phyloP scores from a whole-genome alignment of 2,329 filamentous ascomycete genomes.

The Eurotiales sp. region DNA sequence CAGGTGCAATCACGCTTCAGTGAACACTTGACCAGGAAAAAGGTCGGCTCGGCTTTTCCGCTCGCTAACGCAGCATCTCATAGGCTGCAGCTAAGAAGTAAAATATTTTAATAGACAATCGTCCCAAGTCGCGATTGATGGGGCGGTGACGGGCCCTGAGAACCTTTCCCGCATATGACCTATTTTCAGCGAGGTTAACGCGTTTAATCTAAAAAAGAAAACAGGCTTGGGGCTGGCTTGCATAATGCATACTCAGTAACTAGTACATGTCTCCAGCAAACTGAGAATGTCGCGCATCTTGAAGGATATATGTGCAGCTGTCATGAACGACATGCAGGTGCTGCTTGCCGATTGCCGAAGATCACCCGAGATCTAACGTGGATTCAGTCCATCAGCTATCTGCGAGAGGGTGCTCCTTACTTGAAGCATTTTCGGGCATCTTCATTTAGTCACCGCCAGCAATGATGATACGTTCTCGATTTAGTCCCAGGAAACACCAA shows the following conservation, averaged over 20 bases:
- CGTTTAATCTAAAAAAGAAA: constrained; percentile 1
- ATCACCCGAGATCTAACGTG: constrained; percentile 1
- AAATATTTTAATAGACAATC: neutral
- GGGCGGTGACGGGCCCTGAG: constrained; percentile 4
- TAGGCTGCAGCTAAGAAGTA: neutral
- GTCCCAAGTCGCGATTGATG: neutral
- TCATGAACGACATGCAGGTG: constrained; percentile 6
- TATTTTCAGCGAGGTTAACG: constrained; percentile 6
- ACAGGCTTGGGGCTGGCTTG: neutral
- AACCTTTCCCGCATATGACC: neutral
- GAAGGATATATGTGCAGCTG: constrained; percentile 8
- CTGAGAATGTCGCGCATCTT: neutral
- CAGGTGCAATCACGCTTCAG: neutral
- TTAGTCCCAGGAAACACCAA: neutral
- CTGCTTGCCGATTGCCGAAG: constrained; percentile 4
- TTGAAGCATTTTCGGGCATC: neutral
- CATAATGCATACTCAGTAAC: neutral
- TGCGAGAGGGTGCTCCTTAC: neutral
- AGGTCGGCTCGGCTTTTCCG: neutral
- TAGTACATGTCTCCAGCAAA: neutral
- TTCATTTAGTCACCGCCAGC: neutral
- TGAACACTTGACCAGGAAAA: neutral
- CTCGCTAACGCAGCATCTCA: neutral
- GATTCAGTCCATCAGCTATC: neutral
- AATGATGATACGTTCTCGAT: neutral